phyloP scores from a whole-genome alignment of 1,284 basidiomycete species.

The Inonotus hispidus region DNA sequence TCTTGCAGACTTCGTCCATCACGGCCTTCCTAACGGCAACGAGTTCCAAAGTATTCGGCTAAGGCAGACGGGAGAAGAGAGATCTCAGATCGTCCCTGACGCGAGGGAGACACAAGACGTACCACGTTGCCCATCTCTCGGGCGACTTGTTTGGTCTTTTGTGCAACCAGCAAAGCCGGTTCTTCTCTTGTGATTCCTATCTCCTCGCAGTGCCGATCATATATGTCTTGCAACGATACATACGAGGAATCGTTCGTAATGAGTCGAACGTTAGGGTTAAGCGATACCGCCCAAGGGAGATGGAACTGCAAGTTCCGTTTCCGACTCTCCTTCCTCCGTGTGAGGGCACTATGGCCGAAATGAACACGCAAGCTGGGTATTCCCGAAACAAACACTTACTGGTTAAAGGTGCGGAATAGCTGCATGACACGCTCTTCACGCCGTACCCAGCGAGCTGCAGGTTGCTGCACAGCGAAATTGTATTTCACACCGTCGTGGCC shows the following conservation, averaged over 20 bases:
- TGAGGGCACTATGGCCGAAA: slow-evolving; percentile 55
- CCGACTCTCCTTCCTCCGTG: slow-evolving; percentile 87
- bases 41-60: slow-evolving; percentile 67
- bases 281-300: slow-evolving; percentile 82
- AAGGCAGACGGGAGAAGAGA: slow-evolving; percentile 14
- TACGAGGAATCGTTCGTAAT: slow-evolving; percentile 92
- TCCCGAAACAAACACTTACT: slow-evolving; percentile 42
- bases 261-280: slow-evolving; percentile 81
- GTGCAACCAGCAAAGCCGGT: slow-evolving; percentile 77
- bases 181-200: slow-evolving; percentile 83
- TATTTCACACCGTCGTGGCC: slow-evolving; percentile 90
- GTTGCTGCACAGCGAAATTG: slow-evolving; percentile 90
- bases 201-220: slow-evolving; percentile 83
- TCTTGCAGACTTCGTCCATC: slow-evolving; percentile 84
- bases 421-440: slow-evolving; percentile 94
- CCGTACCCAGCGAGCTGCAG: slow-evolving; percentile 81
- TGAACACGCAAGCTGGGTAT: neutral
- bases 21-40: slow-evolving; percentile 81
- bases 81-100: neutral
- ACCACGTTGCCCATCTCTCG: slow-evolving; percentile 51
- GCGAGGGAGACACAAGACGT: slow-evolving; percentile 20
- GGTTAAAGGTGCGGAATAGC: slow-evolving; percentile 89
- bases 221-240: slow-evolving; percentile 89
- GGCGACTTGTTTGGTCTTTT: slow-evolving; percentile 73
- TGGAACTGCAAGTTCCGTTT: slow-evolving; percentile 93